These are phyloP conservation scores for Nannochloropsis oceanica DNA, from an alignment of 108 stramenopile genomes.

Conservation along the genomic window DNA sequence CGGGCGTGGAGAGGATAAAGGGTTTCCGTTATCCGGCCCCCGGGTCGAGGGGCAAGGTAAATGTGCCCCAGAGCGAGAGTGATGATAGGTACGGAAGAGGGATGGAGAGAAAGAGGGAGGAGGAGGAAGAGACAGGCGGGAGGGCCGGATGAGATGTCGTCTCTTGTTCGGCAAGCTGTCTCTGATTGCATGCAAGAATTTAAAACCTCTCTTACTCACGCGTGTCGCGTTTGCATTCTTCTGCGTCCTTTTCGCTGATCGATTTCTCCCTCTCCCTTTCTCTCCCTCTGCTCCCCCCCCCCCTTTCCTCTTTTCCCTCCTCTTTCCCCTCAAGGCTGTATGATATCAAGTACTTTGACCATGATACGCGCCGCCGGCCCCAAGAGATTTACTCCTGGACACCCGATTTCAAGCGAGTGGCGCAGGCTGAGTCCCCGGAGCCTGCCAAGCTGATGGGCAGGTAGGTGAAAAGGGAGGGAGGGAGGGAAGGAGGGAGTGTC, in stretches of 20 bases:
- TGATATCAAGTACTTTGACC: constrained; percentile 14
- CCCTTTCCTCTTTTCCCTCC: background rate
- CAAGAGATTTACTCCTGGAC: background rate
- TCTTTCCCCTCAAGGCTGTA: background rate
- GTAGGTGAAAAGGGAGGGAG: no score
- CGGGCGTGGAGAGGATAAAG: background rate
- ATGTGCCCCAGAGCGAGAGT: background rate
- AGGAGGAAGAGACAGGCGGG: no score
- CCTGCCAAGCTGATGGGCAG: background rate
- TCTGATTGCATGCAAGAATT: no score
- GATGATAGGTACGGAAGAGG: background rate
- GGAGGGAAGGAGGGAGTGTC: no score
- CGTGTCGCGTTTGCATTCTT: no score
- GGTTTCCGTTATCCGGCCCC: background rate
- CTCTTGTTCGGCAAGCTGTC: no score
- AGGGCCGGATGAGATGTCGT: no score
- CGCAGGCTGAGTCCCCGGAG: background rate
- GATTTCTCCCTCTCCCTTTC: no score
- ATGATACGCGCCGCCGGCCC: constrained; percentile 11
- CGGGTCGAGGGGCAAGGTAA: background rate
- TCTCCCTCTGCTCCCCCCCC: background rate
- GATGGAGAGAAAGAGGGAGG: background rate
- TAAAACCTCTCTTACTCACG: no score
- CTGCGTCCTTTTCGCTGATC: no score
- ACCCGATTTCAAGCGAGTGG: background rate